phyloP scores from a whole-genome alignment of 352 stramenopile genomes.

The Blastocystis sp. region DNA sequence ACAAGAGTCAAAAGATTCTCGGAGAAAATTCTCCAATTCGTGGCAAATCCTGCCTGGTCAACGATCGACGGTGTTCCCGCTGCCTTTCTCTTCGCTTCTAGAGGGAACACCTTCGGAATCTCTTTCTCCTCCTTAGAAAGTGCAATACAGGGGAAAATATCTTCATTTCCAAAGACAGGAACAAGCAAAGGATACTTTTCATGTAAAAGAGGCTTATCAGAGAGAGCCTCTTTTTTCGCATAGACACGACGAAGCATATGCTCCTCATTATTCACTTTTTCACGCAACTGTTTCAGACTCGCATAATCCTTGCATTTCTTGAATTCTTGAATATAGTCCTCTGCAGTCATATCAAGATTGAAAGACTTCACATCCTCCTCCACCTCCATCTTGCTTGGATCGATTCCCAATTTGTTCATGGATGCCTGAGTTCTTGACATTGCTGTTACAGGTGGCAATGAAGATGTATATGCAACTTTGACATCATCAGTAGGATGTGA shows the following conservation, averaged over 20 bases:
- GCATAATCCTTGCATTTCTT: background rate
- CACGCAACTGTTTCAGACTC: slow-evolving; percentile 51
- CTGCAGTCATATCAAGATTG: slow-evolving; percentile 40
- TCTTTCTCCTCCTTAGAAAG: slow-evolving; percentile 59
- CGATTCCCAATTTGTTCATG: slow-evolving; percentile 51
- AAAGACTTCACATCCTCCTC: slow-evolving; percentile 6
- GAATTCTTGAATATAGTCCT: slow-evolving; percentile 60
- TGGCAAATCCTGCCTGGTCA: slow-evolving; percentile 58
- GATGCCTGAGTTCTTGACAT: slow-evolving; percentile 36
- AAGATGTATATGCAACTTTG: slow-evolving; percentile 1
- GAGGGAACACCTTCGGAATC: slow-evolving; percentile 55
- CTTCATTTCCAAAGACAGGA: slow-evolving; percentile 63
- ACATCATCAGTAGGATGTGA: background rate
- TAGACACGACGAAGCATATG: slow-evolving; percentile 65
- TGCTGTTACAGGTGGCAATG: slow-evolving; percentile 9
- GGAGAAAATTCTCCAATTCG: slow-evolving; percentile 64
- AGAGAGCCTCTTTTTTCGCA: slow-evolving; percentile 62
- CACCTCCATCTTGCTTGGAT: slow-evolving; percentile 36
- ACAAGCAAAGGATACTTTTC: slow-evolving; percentile 63
- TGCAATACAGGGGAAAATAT: slow-evolving; percentile 49
- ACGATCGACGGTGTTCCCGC: slow-evolving; percentile 1
- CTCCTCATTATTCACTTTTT: slow-evolving; percentile 62
- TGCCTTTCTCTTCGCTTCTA: slow-evolving; percentile 43
- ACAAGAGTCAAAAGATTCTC: slow-evolving; percentile 62
- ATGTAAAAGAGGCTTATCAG: slow-evolving; percentile 62